Conservation (phyloP, 169 alveolate genomes). For the Cryptosporidium sp. region DNA sequence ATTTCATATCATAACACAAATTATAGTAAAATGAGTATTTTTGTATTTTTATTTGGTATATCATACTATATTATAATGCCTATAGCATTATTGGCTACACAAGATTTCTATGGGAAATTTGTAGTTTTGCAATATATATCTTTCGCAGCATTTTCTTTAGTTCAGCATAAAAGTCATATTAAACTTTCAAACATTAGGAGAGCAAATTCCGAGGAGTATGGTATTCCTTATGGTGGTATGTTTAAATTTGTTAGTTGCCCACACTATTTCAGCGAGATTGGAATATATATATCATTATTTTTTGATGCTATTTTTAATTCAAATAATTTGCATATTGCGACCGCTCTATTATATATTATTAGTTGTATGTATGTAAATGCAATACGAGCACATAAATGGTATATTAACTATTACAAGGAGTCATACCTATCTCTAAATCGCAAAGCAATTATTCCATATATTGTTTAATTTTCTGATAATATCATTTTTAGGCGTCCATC, state of each 20-base stretch:
- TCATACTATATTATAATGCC: slow-evolving; percentile 65
- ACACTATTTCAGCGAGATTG: slow-evolving; percentile 61
- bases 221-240: slow-evolving; percentile 54
- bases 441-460: slow-evolving; percentile 61
- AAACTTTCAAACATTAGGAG: slow-evolving; percentile 34
- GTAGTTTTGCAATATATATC: not conserved
- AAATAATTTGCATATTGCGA: not conserved
- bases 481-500: slow-evolving; percentile 35
- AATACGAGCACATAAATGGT: slow-evolving; percentile 59
- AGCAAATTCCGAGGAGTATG: slow-evolving; percentile 1
- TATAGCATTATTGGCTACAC: not conserved
- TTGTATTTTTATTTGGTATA: slow-evolving; percentile 43
- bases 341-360: slow-evolving; percentile 25
- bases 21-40: slow-evolving; percentile 35
- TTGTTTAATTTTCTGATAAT: slow-evolving; percentile 20
- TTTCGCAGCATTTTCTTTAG: slow-evolving; percentile 18
- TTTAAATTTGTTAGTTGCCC: slow-evolving; percentile 48
- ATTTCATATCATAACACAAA: slow-evolving; percentile 36
- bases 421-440: slow-evolving; percentile 19
- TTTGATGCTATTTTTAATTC: slow-evolving; percentile 1
- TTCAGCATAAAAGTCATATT: slow-evolving; percentile 30
- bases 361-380: slow-evolving; percentile 73
- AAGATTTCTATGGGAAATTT: not conserved
- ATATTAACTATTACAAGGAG: not conserved
- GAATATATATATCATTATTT: slow-evolving; percentile 40